These are phyloP conservation scores for Eimeria praecox DNA, from an alignment of 169 alveolate species.

Conservation along the genomic window DNA sequence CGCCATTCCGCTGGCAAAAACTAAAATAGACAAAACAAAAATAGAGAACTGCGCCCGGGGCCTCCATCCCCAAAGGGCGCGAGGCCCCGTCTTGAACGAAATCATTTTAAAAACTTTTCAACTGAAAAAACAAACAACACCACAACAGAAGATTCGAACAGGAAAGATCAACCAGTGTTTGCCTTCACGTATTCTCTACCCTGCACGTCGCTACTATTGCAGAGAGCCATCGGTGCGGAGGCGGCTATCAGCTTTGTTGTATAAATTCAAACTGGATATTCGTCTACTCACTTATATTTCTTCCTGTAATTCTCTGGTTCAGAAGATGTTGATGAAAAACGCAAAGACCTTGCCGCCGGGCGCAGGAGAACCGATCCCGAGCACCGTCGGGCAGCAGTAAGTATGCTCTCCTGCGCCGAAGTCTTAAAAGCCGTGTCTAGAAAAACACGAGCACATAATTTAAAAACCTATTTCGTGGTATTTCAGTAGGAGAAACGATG, in stretches of 20 bases:
- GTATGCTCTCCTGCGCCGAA: not conserved
- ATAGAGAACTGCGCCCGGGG: not conserved
- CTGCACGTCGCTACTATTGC: not conserved
- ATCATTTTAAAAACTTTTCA: not conserved
- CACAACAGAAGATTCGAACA: not conserved
- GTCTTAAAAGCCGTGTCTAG: not conserved
- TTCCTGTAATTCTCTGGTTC: not conserved
- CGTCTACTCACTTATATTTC: not conserved
- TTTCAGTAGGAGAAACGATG: not conserved
- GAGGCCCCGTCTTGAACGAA: not conserved
- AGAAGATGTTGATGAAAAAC: not conserved
- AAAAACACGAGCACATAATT: not conserved
- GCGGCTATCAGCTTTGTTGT: not conserved
- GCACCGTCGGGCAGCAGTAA: not conserved
- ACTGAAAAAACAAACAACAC: not conserved
- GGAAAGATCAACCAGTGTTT: not conserved
- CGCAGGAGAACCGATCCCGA: constrained; percentile 1
- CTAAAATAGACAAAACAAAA: not conserved
- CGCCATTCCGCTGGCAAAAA: not conserved
- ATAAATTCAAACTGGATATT: not conserved
- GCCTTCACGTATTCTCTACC: not conserved
- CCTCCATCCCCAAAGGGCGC: not conserved
- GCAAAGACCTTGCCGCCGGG: not conserved
- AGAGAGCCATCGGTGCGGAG: not conserved
- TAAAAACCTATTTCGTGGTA: not conserved